Evolutionary conservation across 495 filamentous ascomycete genomes (phyloP).

Genomic region (Penicillium herquei): DNA sequence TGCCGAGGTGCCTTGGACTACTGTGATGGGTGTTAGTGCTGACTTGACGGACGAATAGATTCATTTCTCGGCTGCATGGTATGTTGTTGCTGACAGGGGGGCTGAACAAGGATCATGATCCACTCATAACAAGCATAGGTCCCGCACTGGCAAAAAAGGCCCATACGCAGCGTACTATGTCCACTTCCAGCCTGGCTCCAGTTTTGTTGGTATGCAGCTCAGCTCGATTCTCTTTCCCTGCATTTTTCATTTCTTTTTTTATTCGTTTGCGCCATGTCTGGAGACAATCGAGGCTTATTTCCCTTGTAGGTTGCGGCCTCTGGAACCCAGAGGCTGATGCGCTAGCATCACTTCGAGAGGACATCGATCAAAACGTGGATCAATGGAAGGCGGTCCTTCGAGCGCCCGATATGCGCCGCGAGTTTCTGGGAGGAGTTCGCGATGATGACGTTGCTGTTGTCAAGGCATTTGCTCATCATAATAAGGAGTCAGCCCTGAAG

Average conservation of each 20-base stretch:
- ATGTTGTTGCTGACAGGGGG: conserved; percentile 18
- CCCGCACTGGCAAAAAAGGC: conserved; percentile 79
- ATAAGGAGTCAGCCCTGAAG: conserved; percentile 73
- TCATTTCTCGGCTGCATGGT: conserved; percentile 81
- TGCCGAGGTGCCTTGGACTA: conserved; percentile 12
- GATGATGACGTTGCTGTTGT: conserved; percentile 59
- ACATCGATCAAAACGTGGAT: conserved; percentile 67
- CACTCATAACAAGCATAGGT: conserved; percentile 46
- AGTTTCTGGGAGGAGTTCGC: conserved; percentile 59
- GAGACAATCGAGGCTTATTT: conserved; percentile 4
- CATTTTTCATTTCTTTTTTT: background rate
- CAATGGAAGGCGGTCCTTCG: conserved; percentile 65
- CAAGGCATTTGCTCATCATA: conserved; percentile 64
- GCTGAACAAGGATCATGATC: background rate
- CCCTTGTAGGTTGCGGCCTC: conserved; percentile 65
- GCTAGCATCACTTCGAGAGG: conserved; percentile 63
- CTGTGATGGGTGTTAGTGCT: conserved; percentile 19
- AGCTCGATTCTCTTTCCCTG: conserved; percentile 1
- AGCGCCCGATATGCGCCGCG: conserved; percentile 53
- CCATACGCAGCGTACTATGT: conserved; percentile 84
- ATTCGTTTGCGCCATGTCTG: background rate
- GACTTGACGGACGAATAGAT: conserved; percentile 47
- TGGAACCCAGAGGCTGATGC: conserved; percentile 69
- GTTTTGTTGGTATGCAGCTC: conserved; percentile 58
- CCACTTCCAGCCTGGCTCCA: conserved; percentile 57